Percentiles rank a stretch among this genome's conserved stretches.
Evolutionary conservation across 305 asterid genomes (phyloP).

Genomic region (Rubia peregrina): DNA sequence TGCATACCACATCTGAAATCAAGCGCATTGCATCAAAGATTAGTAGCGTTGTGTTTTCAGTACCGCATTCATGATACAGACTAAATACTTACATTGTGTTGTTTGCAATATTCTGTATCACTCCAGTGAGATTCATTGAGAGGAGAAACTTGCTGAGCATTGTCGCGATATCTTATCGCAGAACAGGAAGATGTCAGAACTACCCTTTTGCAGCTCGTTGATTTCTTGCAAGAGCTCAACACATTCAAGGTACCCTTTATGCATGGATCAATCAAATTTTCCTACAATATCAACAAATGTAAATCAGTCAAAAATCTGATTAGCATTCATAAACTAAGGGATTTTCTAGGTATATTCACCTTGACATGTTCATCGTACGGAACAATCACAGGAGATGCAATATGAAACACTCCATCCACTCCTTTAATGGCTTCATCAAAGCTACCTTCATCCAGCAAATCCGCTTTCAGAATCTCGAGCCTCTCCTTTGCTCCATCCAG

Average conservation of each 20-base stretch:
- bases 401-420: slow-evolving; percentile 83
- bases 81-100: slow-evolving; percentile 42
- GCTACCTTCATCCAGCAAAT: slow-evolving; percentile 65
- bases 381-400: slow-evolving; percentile 81
- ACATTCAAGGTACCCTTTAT: slow-evolving; percentile 78
- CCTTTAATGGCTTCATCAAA: slow-evolving; percentile 72
- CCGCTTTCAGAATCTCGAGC: slow-evolving; percentile 66
- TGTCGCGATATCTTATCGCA: slow-evolving; percentile 63
- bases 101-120: slow-evolving; percentile 63
- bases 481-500: slow-evolving; percentile 81
- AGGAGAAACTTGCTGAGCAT: slow-evolving; percentile 47
- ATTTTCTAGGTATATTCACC: slow-evolving; percentile 25
- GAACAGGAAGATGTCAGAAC: slow-evolving; percentile 91
- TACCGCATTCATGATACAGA: not conserved
- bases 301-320: not conserved
- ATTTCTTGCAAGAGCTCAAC: slow-evolving; percentile 67
- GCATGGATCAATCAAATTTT: slow-evolving; percentile 68
- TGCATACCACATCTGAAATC: slow-evolving; percentile 80
- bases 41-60: not conserved
- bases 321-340: not conserved
- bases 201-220: slow-evolving; percentile 57
- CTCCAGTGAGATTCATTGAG: slow-evolving; percentile 97
- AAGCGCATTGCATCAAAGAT: not conserved
- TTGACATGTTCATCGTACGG: slow-evolving; percentile 45
- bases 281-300: slow-evolving; percentile 34